Conservation (phyloP, 108 stramenopile species). For the Fistulifera solaris region DNA sequence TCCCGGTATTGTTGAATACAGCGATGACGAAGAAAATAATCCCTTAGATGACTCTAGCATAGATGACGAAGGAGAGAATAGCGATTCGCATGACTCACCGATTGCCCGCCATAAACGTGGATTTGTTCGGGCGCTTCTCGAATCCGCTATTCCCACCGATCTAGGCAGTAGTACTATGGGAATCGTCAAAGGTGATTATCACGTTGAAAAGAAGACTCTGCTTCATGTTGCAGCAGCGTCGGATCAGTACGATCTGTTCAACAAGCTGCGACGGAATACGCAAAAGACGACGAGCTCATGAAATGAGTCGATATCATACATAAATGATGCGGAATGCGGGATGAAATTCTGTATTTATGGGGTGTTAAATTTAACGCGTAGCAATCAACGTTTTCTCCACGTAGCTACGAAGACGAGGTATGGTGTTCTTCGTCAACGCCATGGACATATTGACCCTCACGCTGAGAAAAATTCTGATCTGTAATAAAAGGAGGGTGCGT, state of each 20-base stretch:
- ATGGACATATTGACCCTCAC: not conserved
- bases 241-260: constrained; percentile 81
- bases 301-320: too few relatives aligned
- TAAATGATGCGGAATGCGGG: too few relatives aligned
- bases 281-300: too few relatives aligned
- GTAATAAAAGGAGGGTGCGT: constrained; percentile 5
- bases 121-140: constrained; percentile 70
- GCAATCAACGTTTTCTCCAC: not conserved
- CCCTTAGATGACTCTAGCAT: not conserved
- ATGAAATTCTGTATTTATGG: not conserved
- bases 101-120: constrained; percentile 22
- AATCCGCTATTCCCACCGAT: constrained; percentile 76
- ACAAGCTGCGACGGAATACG: constrained; percentile 7
- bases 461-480: not conserved
- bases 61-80: not conserved
- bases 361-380: not conserved
- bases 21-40: constrained; percentile 19
- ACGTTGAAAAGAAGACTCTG: constrained; percentile 76
- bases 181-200: constrained; percentile 76
- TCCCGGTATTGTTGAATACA: constrained; percentile 10
- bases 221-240: constrained; percentile 81
- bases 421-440: not conserved
- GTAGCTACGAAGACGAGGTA: not conserved
- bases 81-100: not conserved
- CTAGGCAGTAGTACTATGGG: constrained; percentile 73